A percentile compares a stretch with the other conserved stretches of the same genome.
These are phyloP conservation scores for Umbelopsis sp. DNA, from an alignment of 192 early-diverging fungal species.

Conservation along the genomic window DNA sequence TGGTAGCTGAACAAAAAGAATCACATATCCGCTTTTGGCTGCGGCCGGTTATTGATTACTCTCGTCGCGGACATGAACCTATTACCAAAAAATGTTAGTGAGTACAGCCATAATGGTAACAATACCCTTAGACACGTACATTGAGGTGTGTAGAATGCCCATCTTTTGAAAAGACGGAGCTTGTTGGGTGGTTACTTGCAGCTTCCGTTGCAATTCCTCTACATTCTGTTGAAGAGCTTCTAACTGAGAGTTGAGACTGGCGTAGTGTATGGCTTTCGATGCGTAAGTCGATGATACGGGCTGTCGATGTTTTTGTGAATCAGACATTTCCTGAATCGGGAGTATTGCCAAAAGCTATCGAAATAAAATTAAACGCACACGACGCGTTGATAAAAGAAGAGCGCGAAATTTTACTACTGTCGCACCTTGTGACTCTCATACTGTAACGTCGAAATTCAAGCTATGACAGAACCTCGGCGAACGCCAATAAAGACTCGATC, in stretches of 20 bases:
- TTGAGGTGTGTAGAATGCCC: conserved; percentile 13
- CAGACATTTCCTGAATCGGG: not conserved
- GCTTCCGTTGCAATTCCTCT: not conserved
- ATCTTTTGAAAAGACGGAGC: conserved; percentile 5
- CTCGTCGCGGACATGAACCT: conserved; percentile 13
- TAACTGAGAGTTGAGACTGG: not conserved
- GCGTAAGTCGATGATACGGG: conserved; percentile 8
- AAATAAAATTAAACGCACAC: not conserved
- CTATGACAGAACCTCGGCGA: conserved; percentile 3
- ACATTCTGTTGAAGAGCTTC: conserved; percentile 5
- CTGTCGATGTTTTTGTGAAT: conserved; percentile 8
- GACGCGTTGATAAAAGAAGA: not conserved
- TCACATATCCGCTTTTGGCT: not conserved
- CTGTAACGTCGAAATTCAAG: too few species aligned
- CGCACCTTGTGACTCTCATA: conserved; percentile 8
- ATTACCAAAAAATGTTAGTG: not conserved
- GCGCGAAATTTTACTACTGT: not conserved
- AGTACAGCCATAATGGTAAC: not conserved
- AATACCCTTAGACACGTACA: not conserved
- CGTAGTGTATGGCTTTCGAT: conserved; percentile 6
- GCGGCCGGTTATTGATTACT: conserved; percentile 2
- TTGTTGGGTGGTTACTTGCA: conserved; percentile 16
- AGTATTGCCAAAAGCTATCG: not conserved
- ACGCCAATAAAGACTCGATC: conserved; percentile 1
- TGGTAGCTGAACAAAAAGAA: not conserved